Base-by-base conservation (phyloP, 1,284 basidiomycete genomes). In the Nidula niveotomentosa region DNA sequence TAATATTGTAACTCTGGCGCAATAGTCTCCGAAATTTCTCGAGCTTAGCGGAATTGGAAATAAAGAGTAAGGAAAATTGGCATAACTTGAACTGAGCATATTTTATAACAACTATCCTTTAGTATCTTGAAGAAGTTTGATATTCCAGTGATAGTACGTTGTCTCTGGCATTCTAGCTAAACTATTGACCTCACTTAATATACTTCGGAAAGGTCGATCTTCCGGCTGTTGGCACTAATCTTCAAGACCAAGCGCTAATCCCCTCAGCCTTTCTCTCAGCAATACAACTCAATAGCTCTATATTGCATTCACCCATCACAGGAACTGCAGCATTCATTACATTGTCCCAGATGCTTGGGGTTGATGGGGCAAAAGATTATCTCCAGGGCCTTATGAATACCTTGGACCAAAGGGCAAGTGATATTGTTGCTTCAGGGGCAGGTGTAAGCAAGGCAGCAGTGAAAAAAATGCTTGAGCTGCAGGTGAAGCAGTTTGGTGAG, bases 11-110 rank as follows among this genome's bases (percentile, higher is more conserved):
- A 6, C 23, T 47, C 12, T 15, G 1, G 6, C 12, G n/a, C 2
- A 12, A 35, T 9, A 61, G 60, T 57, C 55, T 15, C 60, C 60
- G 9, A 58, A 51, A 10, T 59, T 61, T 34, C 54, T 61, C 6
- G 60, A 61, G 43, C 48, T 57, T 3, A 61, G 60, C n/a, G 60
- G 60, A n/a, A 50, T 61, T 30, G 60, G 60, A 6, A 56, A 61
- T 30, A 15, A 48, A 52, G 6, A 36, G 60, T 59, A 44, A 48
- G 33, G 4, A 47, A 12, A 12, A 30, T 12, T 23, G 17, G 1
- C 12, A 23, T 30, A 12, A n/a, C n/a, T 9, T 7, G 7, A n/a
- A n/a, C n/a, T n/a, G n/a, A n/a, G n/a, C n/a, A n/a, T n/a, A n/a
- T n/a, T n/a, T n/a, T n/a, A n/a, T n/a, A n/a, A n/a, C n/a, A n/a